Base-by-base conservation (phyloP, 176 grass and related monocot genomes). In the Chrysopogon serrulatus region DNA sequence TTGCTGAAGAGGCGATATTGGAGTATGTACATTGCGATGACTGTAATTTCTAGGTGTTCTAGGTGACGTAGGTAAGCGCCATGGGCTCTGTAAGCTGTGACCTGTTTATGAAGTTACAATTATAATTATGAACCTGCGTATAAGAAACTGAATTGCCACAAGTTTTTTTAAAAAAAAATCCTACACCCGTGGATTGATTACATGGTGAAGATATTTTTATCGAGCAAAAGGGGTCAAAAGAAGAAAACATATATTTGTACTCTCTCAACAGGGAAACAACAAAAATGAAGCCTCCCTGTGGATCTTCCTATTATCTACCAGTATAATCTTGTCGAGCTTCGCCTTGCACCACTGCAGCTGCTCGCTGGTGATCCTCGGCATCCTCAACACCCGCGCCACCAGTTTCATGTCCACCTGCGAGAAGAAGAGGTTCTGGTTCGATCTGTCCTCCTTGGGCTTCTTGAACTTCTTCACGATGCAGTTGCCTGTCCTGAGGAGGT, bases 381-480 rank as follows among this genome's bases (percentile, higher is more conserved):
- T 90, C 80, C 88, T 57, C 13, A 98, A 85, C 27, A 98, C 96
- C 82, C 91, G 87, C 11, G 93, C 79, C 16, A 98, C 89, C 47
- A 98, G 80, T 30, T 86, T 90, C 65, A 98, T 64, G 78, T 98
- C 96, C 3, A 98, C 91, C 73, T 96, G 96, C 1, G 96, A 95
- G 89, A 98, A 98, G 77, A 96, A 95, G 54, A 95, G 89, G 80
- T 90, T 88, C 85, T 89, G 85, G 85, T 98, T 92, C 31, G 91
- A 83, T 63, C 91, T 75, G 62, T 94, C 96, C 83, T 98, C 93
- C 85, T 89, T 95, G 24, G 96, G 93, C 78, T 89, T 98, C 84
- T 98, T 96, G 80, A 98, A 94, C 87, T 98, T 98, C 83, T 98
- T 98, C 32, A 98, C 93, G 0, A 98, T 40, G 85, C 96, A 98